Conservation (phyloP, 2,329 filamentous ascomycete genomes). For the Elsinoe batatas region DNA sequence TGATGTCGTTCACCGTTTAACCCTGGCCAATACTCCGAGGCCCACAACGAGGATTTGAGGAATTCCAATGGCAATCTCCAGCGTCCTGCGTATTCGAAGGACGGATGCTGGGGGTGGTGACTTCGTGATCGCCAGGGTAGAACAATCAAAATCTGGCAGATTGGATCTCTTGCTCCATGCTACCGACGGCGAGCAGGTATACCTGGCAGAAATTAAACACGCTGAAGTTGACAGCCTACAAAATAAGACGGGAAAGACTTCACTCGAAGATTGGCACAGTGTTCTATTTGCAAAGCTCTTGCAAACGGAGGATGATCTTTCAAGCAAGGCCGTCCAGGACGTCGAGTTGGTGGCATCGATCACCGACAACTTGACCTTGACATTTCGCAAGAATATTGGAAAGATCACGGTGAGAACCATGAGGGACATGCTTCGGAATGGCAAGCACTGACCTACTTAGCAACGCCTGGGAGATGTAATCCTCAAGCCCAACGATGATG, state of each 20-base stretch:
- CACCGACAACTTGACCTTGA: constrained; percentile 46
- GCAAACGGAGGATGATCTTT: constrained; percentile 30
- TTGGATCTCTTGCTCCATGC: constrained; percentile 59
- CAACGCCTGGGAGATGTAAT: constrained; percentile 60
- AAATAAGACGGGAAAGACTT: background rate
- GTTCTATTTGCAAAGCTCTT: constrained; percentile 51
- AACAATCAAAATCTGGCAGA: constrained; percentile 38
- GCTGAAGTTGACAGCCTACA: constrained; percentile 45
- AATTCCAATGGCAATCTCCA: constrained; percentile 17
- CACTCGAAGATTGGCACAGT: constrained; percentile 53
- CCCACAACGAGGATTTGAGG: background rate
- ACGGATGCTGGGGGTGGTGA: constrained; percentile 27
- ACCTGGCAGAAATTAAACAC: constrained; percentile 51
- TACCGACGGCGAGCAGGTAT: constrained; percentile 56
- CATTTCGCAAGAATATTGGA: constrained; percentile 54
- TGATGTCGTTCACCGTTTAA: background rate
- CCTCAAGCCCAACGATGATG: constrained; percentile 46
- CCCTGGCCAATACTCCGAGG: background rate
- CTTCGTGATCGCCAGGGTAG: constrained; percentile 53
- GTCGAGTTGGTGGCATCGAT: constrained; percentile 52
- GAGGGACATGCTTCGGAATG: background rate
- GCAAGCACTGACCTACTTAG: constrained; percentile 29
- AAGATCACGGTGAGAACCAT: constrained; percentile 53
- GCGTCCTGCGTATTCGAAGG: constrained; percentile 50
- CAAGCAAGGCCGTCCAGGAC: constrained; percentile 37